Evolutionary conservation across 2,329 filamentous ascomycete species (phyloP).

Genomic region (Lachnellula arida): DNA sequence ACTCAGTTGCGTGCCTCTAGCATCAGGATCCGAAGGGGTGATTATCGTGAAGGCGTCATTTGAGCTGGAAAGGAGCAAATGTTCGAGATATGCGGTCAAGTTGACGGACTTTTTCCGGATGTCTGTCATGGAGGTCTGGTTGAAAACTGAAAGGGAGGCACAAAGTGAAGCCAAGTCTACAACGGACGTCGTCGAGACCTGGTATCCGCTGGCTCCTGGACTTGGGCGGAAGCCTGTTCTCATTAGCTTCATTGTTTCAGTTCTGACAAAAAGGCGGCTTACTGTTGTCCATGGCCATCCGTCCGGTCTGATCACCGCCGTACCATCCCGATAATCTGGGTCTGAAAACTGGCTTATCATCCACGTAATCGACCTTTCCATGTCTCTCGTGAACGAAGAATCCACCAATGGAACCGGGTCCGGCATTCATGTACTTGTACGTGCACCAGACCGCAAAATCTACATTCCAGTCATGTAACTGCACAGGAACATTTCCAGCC

Average conservation of each 20-base stretch:
- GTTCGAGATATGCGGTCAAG: slow-evolving; percentile 73
- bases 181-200: slow-evolving; percentile 79
- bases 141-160: slow-evolving; percentile 70
- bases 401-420: slow-evolving; percentile 75
- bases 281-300: slow-evolving; percentile 77
- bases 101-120: slow-evolving; percentile 67
- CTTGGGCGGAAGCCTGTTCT: slow-evolving; percentile 63
- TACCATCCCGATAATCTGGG: slow-evolving; percentile 81
- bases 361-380: slow-evolving; percentile 47
- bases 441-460: slow-evolving; percentile 93
- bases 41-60: slow-evolving; percentile 42
- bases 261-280: slow-evolving; percentile 28
- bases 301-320: slow-evolving; percentile 69
- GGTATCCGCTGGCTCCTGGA: slow-evolving; percentile 73
- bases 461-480: slow-evolving; percentile 82
- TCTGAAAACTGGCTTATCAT: slow-evolving; percentile 47
- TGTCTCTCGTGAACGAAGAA: slow-evolving; percentile 77
- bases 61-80: slow-evolving; percentile 48
- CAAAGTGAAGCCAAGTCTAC: slow-evolving; percentile 72
- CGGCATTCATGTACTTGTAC: slow-evolving; percentile 90
- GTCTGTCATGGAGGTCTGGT: slow-evolving; percentile 62
- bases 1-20: slow-evolving; percentile 58
- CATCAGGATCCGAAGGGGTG: slow-evolving; percentile 24
- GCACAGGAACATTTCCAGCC: slow-evolving; percentile 74
- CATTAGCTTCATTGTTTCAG: slow-evolving; percentile 10